phyloP scores from a whole-genome alignment of 495 filamentous ascomycete genomes.

The Tuber magnatum region DNA sequence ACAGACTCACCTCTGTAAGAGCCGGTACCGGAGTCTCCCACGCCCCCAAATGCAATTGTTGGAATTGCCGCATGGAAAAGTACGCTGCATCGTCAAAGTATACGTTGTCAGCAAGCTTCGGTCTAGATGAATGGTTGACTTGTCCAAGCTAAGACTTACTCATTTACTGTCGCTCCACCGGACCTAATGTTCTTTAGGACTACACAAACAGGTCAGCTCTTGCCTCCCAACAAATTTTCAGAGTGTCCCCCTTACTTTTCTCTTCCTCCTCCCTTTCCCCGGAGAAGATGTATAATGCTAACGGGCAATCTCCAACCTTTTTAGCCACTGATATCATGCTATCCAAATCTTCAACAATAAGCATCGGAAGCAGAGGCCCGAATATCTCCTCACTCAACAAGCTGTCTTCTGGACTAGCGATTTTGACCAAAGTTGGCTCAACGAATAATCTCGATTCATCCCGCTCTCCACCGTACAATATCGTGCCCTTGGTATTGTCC shows the following conservation, averaged over 20 bases:
- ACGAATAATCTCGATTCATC: slow-evolving; percentile 61
- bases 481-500: slow-evolving; percentile 71
- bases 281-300: slow-evolving; percentile 78
- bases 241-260: slow-evolving; percentile 41
- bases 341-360: slow-evolving; percentile 66
- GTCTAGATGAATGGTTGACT: slow-evolving; percentile 12
- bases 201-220: slow-evolving; percentile 7
- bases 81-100: slow-evolving; percentile 39
- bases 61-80: slow-evolving; percentile 71
- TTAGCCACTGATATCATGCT: slow-evolving; percentile 66
- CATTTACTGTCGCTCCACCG: slow-evolving; percentile 74
- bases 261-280: slow-evolving; percentile 63
- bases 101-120: slow-evolving; percentile 8
- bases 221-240: not conserved
- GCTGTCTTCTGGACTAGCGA: slow-evolving; percentile 50
- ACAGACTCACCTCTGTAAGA: slow-evolving; percentile 62
- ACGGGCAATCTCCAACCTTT: slow-evolving; percentile 68
- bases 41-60: slow-evolving; percentile 79
- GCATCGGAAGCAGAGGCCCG: slow-evolving; percentile 75
- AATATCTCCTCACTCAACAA: slow-evolving; percentile 78
- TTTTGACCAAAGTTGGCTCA: slow-evolving; percentile 72
- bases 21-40: slow-evolving; percentile 77
- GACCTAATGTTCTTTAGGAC: slow-evolving; percentile 43
- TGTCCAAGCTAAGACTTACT: slow-evolving; percentile 41
- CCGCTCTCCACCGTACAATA: slow-evolving; percentile 43